These are phyloP conservation scores for Bryum argenteum DNA, from an alignment of 225 moss, liverwort and hornwort species.

Conservation along the genomic window DNA sequence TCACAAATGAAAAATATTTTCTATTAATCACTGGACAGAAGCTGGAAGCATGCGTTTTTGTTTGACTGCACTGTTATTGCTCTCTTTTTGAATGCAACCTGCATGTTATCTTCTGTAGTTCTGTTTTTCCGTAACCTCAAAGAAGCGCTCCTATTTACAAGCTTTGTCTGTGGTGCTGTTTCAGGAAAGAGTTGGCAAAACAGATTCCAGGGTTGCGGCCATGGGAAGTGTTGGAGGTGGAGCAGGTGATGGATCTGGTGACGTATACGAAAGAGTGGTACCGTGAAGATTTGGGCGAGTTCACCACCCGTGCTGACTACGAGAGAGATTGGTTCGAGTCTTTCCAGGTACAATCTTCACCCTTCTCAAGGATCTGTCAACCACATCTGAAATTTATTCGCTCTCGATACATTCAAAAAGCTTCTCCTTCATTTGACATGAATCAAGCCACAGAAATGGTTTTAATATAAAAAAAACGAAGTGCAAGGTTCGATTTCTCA, in stretches of 20 bases:
- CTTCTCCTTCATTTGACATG: no score
- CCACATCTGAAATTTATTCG: no score
- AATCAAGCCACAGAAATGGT: no score
- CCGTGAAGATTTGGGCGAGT: slow-evolving; percentile 94
- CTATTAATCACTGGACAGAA: no score
- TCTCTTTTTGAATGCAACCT: background rate
- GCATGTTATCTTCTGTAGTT: background rate
- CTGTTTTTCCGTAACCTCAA: background rate
- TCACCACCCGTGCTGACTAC: slow-evolving; percentile 94
- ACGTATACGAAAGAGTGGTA: slow-evolving; percentile 89
- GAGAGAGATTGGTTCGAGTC: slow-evolving; percentile 97
- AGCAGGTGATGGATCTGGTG: slow-evolving; percentile 95
- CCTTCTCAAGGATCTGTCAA: no score
- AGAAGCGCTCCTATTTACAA: background rate
- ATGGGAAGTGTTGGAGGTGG: slow-evolving; percentile 96
- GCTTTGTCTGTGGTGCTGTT: slow-evolving; percentile 1
- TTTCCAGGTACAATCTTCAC: slow-evolving; percentile 51
- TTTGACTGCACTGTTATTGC: no score
- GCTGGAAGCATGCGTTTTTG: no score
- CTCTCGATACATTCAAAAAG: no score
- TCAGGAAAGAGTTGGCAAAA: slow-evolving; percentile 83
- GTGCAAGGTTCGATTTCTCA: no score
- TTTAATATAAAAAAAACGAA: no score
- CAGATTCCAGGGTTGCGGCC: slow-evolving; percentile 96
- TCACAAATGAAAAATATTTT: no score